Evolutionary conservation across 257 asterid genomes (phyloP).

Genomic region (Thymus quinquecostatus): DNA sequence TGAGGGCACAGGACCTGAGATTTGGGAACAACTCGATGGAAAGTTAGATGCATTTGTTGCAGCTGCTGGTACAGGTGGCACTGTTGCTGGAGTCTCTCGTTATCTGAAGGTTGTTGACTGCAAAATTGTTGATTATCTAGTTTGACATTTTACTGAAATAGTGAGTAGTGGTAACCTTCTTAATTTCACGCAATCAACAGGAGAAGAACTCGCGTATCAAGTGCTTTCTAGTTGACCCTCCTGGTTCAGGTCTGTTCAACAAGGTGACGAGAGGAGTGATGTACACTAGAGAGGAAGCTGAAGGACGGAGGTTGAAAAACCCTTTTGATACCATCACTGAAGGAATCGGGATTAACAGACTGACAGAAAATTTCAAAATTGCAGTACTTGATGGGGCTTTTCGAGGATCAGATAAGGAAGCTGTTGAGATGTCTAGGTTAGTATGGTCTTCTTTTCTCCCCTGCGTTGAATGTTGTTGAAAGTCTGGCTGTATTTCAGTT

Average conservation of each 20-base stretch:
- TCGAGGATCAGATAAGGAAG: slow-evolving; percentile 82
- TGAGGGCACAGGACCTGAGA: slow-evolving; percentile 95
- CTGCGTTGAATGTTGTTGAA: background rate
- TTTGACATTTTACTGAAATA: background rate
- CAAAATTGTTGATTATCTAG: slow-evolving; percentile 17
- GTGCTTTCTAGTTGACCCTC: slow-evolving; percentile 92
- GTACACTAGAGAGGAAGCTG: slow-evolving; percentile 95
- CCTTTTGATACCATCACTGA: slow-evolving; percentile 95
- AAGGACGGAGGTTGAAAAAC: slow-evolving; percentile 83
- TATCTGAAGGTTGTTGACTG: slow-evolving; percentile 72
- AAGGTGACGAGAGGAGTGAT: slow-evolving; percentile 95
- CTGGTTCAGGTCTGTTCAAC: slow-evolving; percentile 96
- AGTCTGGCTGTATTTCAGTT: background rate
- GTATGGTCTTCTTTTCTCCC: slow-evolving; percentile 2
- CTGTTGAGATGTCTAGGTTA: slow-evolving; percentile 97
- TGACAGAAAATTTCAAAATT: slow-evolving; percentile 79
- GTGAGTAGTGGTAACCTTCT: slow-evolving; percentile 2
- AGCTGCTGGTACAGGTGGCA: slow-evolving; percentile 99
- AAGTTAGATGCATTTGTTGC: slow-evolving; percentile 89
- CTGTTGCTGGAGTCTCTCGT: slow-evolving; percentile 85
- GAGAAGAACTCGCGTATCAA: slow-evolving; percentile 61
- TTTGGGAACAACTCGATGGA: slow-evolving; percentile 82
- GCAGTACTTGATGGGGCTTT: slow-evolving; percentile 94
- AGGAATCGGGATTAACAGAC: slow-evolving; percentile 93
- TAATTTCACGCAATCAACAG: slow-evolving; percentile 45